Conservation (phyloP, 2,329 filamentous ascomycete species). For the Daldinia eschscholtzii region DNA sequence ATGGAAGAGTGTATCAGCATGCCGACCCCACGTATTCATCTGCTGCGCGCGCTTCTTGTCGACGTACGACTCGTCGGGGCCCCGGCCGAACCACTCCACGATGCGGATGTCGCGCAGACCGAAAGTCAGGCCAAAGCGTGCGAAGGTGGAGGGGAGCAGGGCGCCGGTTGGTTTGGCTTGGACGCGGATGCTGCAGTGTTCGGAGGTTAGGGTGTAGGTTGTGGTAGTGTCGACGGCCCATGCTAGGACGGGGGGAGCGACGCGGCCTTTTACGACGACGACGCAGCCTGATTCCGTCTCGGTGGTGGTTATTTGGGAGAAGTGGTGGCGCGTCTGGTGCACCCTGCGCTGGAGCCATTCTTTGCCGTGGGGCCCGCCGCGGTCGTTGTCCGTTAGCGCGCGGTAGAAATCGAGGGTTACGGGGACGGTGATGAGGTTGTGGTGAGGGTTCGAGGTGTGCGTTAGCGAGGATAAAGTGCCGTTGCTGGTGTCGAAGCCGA, state of each 20-base stretch:
- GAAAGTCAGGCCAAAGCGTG: conserved; percentile 72
- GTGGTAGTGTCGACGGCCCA: conserved; percentile 68
- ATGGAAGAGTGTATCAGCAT: conserved; percentile 66
- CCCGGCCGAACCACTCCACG: conserved; percentile 75
- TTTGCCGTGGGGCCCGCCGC: conserved; percentile 64
- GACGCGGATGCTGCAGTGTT: conserved; percentile 63
- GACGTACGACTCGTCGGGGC: conserved; percentile 74
- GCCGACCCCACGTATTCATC: conserved; percentile 65
- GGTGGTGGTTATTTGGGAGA: conserved; percentile 52
- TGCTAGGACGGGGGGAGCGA: conserved; percentile 73
- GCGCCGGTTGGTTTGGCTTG: conserved; percentile 61
- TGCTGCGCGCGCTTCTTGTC: conserved; percentile 74
- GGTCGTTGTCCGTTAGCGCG: conserved; percentile 75
- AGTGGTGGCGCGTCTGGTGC: conserved; percentile 61
- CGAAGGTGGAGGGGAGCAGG: conserved; percentile 68
- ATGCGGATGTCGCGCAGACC: conserved; percentile 56
- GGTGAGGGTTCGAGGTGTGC: conserved; percentile 47
- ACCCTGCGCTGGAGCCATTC: conserved; percentile 67
- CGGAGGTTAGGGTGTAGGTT: conserved; percentile 67
- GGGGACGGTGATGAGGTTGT: conserved; percentile 61
- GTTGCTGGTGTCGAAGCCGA: conserved; percentile 59
- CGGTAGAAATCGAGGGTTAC: conserved; percentile 70
- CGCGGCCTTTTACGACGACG: conserved; percentile 63
- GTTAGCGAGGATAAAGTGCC: conserved; percentile 60
- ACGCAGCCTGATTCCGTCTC: conserved; percentile 53